These are phyloP conservation scores for Perkinsus olseni DNA, from an alignment of 169 alveolate species.

Conservation along the genomic window DNA sequence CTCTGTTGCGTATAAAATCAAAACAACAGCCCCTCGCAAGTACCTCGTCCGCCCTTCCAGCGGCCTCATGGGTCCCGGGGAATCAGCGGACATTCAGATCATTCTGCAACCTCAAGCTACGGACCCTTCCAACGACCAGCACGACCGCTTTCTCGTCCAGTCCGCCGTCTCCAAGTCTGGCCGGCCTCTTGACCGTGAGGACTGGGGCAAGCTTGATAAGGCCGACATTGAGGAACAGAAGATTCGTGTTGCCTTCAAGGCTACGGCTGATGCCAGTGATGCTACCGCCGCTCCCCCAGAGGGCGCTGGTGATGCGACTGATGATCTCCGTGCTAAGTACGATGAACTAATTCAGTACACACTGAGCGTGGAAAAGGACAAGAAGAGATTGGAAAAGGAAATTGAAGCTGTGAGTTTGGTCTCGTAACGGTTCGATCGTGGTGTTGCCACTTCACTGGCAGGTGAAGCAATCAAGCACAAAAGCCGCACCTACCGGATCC, in stretches of 20 bases:
- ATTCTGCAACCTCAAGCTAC: constrained; percentile 69
- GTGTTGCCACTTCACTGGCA: too few species aligned
- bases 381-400: background rate
- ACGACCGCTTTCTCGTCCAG: constrained; percentile 70
- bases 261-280: background rate
- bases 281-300: background rate
- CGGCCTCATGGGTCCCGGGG: constrained; percentile 64
- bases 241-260: background rate
- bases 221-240: background rate
- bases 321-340: background rate
- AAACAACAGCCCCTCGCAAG: constrained; percentile 74
- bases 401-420: background rate
- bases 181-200: background rate
- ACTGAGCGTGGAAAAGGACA: background rate
- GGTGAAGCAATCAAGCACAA: background rate
- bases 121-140: constrained; percentile 54
- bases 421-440: too few species aligned
- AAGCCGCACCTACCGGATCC: background rate
- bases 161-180: constrained; percentile 20
- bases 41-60: constrained; percentile 69
- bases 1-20: constrained; percentile 65
- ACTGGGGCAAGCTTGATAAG: background rate
- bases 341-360: background rate
- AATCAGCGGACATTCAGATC: constrained; percentile 57
- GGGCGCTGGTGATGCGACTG: background rate